A percentile compares a stretch with the other conserved stretches of the same genome.
phyloP scores from a whole-genome alignment of 179 eudicot genomes.

The Gypsophila paniculata region DNA sequence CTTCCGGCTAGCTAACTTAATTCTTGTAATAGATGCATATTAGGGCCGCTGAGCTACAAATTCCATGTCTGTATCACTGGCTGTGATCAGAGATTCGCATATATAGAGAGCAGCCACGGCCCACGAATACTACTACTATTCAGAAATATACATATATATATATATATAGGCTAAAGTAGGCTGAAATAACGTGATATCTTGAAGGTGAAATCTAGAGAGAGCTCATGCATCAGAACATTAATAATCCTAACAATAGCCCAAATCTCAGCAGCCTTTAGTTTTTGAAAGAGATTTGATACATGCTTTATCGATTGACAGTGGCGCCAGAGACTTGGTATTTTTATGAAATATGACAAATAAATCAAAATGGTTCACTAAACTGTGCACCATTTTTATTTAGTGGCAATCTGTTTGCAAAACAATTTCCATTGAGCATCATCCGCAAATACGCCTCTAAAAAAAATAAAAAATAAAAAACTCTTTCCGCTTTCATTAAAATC shows the following conservation, averaged over 20 bases:
- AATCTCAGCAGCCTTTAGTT: constrained; percentile 6
- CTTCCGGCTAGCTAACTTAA: background rate
- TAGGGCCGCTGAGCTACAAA: background rate
- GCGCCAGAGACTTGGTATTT: no score
- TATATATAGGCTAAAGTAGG: background rate
- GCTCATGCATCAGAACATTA: background rate
- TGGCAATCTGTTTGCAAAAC: no score
- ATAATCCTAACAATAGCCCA: constrained; percentile 3
- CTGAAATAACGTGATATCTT: background rate
- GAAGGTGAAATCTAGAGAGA: background rate
- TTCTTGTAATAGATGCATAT: background rate
- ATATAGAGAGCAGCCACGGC: constrained; percentile 5
- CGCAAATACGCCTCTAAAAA: no score
- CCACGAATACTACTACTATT: background rate
- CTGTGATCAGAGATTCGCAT: background rate
- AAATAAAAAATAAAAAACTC: no score
- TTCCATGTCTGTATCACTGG: background rate
- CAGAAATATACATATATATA: background rate
- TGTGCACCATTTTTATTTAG: no score
- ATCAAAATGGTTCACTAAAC: no score
- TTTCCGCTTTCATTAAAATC: no score
- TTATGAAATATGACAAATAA: no score
- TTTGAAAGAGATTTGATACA: background rate
- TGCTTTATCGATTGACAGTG: no score
- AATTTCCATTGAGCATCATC: no score